Conservation (phyloP, 805 yeast species). For the Barnettozyma sucrosica region DNA sequence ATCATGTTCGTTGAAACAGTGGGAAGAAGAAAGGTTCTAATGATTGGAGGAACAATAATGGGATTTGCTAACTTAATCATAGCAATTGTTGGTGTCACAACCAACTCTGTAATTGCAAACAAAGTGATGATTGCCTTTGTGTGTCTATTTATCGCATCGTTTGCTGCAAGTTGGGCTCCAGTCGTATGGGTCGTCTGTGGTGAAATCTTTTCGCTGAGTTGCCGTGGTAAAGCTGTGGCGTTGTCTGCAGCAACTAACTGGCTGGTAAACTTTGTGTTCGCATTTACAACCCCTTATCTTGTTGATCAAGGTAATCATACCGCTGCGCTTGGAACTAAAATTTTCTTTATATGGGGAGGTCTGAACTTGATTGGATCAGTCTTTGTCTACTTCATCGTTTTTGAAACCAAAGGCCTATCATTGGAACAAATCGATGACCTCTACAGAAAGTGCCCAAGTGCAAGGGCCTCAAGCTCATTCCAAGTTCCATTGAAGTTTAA, state of each 20-base stretch:
- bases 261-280: constrained; percentile 72
- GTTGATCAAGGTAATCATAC: constrained; percentile 65
- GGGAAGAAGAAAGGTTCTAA: constrained; percentile 69
- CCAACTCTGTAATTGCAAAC: constrained; percentile 41
- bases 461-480: constrained; percentile 44
- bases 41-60: constrained; percentile 79
- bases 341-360: constrained; percentile 79
- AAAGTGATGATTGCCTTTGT: constrained; percentile 58
- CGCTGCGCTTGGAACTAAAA: constrained; percentile 62
- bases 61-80: constrained; percentile 58
- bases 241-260: constrained; percentile 75
- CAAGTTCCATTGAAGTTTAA: background rate
- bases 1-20: constrained; percentile 68
- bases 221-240: constrained; percentile 73
- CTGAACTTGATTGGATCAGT: constrained; percentile 53
- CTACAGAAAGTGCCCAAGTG: constrained; percentile 53
- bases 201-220: constrained; percentile 63
- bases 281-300: constrained; percentile 68
- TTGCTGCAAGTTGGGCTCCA: constrained; percentile 84
- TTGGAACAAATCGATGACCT: constrained; percentile 79
- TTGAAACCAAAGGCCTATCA: constrained; percentile 74
- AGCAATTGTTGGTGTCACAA: constrained; percentile 54
- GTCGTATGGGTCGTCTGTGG: constrained; percentile 67
- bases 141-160: constrained; percentile 68
- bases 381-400: constrained; percentile 60